Conservation (phyloP, 176 grass and related monocot species). For the Areca catechu region DNA sequence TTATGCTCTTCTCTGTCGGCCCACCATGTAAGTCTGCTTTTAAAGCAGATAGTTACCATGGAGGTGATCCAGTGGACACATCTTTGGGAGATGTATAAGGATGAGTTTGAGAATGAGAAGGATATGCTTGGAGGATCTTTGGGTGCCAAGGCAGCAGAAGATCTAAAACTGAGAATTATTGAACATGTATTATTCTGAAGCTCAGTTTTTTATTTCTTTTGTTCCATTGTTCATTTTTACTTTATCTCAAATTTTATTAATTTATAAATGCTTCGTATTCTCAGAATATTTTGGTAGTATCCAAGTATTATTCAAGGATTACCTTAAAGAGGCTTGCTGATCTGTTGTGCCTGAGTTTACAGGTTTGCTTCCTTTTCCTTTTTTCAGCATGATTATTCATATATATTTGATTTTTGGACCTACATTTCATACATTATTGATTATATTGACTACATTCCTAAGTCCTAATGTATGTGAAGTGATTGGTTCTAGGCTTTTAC, state of each 20-base stretch:
- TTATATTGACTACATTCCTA: no score
- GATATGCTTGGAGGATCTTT: conserved; percentile 70
- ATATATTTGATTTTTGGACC: neutral
- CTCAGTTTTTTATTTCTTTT: neutral
- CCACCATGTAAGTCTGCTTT: conserved; percentile 33
- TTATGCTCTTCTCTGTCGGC: no score
- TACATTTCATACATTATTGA: no score
- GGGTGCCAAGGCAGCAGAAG: conserved; percentile 60
- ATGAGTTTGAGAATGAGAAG: conserved; percentile 80
- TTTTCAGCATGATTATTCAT: neutral
- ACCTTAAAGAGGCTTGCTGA: conserved; percentile 71
- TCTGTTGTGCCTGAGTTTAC: conserved; percentile 71
- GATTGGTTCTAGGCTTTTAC: no score
- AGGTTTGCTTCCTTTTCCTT: conserved; percentile 33
- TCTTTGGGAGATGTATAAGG: conserved; percentile 64
- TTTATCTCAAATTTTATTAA: conserved; percentile 12
- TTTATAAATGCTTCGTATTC: conserved; percentile 2
- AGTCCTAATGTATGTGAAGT: no score
- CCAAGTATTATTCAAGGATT: conserved; percentile 96
- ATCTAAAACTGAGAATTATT: conserved; percentile 81
- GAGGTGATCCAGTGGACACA: conserved; percentile 88
- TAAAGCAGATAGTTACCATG: conserved; percentile 94
- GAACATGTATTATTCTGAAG: conserved; percentile 53
- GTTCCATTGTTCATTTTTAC: neutral
- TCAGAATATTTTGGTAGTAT: conserved; percentile 98